Percentiles rank a stretch among this genome's conserved stretches.
Evolutionary conservation across 2,329 filamentous ascomycete species (phyloP).

Genomic region (Zalaria sp.): DNA sequence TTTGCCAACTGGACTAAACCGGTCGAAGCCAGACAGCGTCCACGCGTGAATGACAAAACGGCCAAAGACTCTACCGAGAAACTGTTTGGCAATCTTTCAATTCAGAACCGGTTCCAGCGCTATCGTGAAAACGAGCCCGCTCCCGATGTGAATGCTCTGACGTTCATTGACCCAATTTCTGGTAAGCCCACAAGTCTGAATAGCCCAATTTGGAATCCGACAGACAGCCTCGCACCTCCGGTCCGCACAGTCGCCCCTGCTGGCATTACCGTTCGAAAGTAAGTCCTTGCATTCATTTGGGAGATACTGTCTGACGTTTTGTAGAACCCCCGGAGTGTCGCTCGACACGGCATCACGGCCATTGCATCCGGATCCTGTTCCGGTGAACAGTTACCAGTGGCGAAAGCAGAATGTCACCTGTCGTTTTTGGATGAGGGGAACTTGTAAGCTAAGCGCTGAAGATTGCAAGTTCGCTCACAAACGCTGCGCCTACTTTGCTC

Average conservation of each 20-base stretch:
- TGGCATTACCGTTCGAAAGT: too few species aligned
- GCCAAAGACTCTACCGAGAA: constrained; percentile 9
- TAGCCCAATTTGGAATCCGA: too few species aligned
- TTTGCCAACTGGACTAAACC: neutral
- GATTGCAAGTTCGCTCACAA: constrained; percentile 9
- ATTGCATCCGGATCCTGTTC: too few species aligned
- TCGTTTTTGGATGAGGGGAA: constrained; percentile 7
- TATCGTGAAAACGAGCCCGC: constrained; percentile 12
- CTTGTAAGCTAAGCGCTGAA: constrained; percentile 6
- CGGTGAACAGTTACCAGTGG: too few species aligned
- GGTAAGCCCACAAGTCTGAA: constrained; percentile 7
- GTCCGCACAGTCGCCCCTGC: too few species aligned
- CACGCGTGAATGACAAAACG: constrained; percentile 10
- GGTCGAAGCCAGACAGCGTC: constrained; percentile 6
- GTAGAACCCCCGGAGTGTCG: too few species aligned
- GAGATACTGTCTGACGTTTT: too few species aligned
- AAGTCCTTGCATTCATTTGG: too few species aligned
- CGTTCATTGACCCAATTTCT: constrained; percentile 15
- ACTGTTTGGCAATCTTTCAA: constrained; percentile 11
- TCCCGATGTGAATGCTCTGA: constrained; percentile 13
- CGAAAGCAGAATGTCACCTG: constrained; percentile 8
- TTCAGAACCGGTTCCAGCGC: constrained; percentile 10
- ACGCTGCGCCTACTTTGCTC: neutral
- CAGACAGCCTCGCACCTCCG: too few species aligned
- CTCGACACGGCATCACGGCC: too few species aligned